Conservation (phyloP, 176 grass and related monocot species). For the Bonia amplexicaulis region DNA sequence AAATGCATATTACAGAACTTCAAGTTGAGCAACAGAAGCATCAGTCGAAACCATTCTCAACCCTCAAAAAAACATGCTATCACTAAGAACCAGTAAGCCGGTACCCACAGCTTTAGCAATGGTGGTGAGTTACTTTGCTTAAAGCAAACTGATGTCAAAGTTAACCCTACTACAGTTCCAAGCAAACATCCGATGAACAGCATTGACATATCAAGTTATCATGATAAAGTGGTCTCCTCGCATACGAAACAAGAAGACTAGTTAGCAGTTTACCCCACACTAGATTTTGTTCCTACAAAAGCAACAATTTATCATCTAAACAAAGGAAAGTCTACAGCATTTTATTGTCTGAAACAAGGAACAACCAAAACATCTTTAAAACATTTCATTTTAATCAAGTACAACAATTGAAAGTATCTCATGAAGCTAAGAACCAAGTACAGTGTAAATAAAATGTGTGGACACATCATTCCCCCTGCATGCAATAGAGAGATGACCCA, state of each 20-base stretch:
- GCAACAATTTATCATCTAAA: not conserved
- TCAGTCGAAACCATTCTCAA: not conserved
- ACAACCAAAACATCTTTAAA: not conserved
- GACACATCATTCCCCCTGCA: slow-evolving; percentile 12
- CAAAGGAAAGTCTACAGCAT: not conserved
- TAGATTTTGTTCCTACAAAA: not conserved
- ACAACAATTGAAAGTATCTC: slow-evolving; percentile 38
- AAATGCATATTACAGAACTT: not conserved
- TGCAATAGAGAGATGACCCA: slow-evolving; percentile 1
- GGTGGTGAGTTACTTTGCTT: not conserved
- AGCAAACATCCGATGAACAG: not conserved
- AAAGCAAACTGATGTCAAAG: not conserved
- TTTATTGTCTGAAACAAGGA: slow-evolving; percentile 18
- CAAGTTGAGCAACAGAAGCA: not conserved
- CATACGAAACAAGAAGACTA: not conserved
- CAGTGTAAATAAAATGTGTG: slow-evolving; percentile 19
- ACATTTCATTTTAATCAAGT: slow-evolving; percentile 36
- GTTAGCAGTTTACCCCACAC: not conserved
- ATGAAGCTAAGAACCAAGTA: slow-evolving; percentile 30
- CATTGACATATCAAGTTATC: not conserved
- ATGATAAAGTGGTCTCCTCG: not conserved
- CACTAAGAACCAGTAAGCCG: not conserved
- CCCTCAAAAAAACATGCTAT: not conserved
- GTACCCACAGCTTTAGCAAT: not conserved
- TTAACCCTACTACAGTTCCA: not conserved